These are phyloP conservation scores for Brettanomyces naardenensis DNA, from an alignment of 805 yeast genomes.

Conservation along the genomic window DNA sequence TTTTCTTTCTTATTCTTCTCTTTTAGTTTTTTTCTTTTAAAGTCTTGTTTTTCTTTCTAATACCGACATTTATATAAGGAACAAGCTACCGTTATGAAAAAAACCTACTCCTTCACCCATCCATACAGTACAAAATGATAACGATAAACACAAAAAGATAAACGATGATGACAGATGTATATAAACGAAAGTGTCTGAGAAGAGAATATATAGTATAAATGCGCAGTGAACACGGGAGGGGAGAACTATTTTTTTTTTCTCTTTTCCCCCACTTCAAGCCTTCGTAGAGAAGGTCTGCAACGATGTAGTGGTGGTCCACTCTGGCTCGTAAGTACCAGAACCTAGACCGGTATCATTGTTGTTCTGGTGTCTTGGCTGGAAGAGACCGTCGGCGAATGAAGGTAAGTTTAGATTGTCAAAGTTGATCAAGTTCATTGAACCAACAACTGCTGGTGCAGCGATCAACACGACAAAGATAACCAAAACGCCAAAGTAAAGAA, in stretches of 20 bases:
- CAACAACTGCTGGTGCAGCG: constrained; percentile 88
- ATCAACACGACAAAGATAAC: constrained; percentile 66
- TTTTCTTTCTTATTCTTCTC: neutral
- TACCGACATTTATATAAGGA: no score
- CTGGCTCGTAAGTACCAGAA: constrained; percentile 30
- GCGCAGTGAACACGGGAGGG: no score
- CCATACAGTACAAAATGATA: neutral
- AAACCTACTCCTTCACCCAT: neutral
- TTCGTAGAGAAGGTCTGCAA: constrained; percentile 43
- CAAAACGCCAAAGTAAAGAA: constrained; percentile 67
- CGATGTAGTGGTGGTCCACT: constrained; percentile 37
- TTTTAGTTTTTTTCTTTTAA: neutral
- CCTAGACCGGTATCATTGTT: constrained; percentile 78
- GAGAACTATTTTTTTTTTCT: neutral
- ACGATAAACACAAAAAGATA: neutral
- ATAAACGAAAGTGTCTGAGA: neutral
- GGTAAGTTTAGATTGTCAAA: constrained; percentile 27
- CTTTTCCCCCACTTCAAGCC: no score
- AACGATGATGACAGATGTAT: neutral
- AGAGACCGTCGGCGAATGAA: constrained; percentile 47
- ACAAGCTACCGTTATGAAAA: no score
- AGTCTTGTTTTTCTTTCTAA: no score
- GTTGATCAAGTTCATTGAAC: constrained; percentile 34
- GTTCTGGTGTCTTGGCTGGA: constrained; percentile 80
- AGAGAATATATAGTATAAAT: neutral